Evolutionary conservation across 306 rosid genomes (phyloP).

Genomic region (Gastrolobium bilobum): DNA sequence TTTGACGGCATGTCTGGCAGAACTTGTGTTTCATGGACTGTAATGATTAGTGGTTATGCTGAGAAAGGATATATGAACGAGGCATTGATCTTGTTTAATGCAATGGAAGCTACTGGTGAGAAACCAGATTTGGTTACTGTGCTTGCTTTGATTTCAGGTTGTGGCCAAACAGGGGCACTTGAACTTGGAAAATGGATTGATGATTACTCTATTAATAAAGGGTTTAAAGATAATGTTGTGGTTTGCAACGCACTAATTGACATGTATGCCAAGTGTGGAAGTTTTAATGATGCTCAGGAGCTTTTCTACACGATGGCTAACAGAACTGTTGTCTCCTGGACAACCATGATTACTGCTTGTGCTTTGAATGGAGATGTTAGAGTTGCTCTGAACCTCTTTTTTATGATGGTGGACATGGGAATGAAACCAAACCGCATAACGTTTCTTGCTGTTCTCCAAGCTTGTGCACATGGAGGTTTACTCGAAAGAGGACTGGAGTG

Average conservation of each 20-base stretch:
- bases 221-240: conserved; percentile 60
- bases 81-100: conserved; percentile 63
- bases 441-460: conserved; percentile 82
- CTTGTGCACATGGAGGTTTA: conserved; percentile 76
- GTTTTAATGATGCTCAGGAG: conserved; percentile 57
- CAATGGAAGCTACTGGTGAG: conserved; percentile 66
- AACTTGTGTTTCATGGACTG: conserved; percentile 82
- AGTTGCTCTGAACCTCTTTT: conserved; percentile 68
- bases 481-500: conserved; percentile 69
- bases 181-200: conserved; percentile 72
- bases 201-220: conserved; percentile 54
- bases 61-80: conserved; percentile 64
- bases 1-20: conserved; percentile 63
- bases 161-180: conserved; percentile 64
- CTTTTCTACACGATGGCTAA: conserved; percentile 58
- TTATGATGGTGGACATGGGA: conserved; percentile 58
- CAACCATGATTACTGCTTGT: conserved; percentile 71
- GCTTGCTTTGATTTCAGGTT: conserved; percentile 73
- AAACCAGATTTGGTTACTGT: conserved; percentile 72
- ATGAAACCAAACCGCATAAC: conserved; percentile 70
- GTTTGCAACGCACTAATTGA: conserved; percentile 78
- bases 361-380: conserved; percentile 71
- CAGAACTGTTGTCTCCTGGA: conserved; percentile 75
- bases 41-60: conserved; percentile 73
- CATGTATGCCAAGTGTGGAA: conserved; percentile 84